A percentile compares a stretch with the other conserved stretches of the same genome.
Evolutionary conservation across 225 moss, liverwort and hornwort genomes (phyloP).

Genomic region (Rhytidiadelphus loreus): DNA sequence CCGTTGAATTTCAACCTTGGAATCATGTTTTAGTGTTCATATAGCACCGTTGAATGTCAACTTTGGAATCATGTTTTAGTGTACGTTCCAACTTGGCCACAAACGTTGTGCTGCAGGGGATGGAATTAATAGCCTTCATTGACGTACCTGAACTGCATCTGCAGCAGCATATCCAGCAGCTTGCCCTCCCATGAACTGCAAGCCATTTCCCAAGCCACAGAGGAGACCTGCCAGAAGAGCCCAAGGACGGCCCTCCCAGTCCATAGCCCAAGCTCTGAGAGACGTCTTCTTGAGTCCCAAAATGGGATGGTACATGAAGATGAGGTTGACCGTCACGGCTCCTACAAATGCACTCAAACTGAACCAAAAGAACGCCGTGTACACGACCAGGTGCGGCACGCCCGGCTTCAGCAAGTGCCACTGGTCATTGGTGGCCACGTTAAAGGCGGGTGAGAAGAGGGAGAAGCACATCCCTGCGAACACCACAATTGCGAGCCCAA

Average conservation of each 20-base stretch:
- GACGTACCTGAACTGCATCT: conserved; percentile 80
- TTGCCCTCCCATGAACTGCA: conserved; percentile 98
- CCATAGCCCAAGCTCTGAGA: conserved; percentile 32
- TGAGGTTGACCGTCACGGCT: conserved; percentile 45
- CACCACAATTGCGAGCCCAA: conserved; percentile 69
- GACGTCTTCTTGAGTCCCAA: conserved; percentile 54
- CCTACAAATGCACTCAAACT: conserved; percentile 62
- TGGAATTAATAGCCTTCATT: neutral
- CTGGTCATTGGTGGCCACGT: conserved; percentile 88
- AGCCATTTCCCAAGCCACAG: conserved; percentile 80
- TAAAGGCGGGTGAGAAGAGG: conserved; percentile 91
- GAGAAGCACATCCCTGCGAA: conserved; percentile 80
- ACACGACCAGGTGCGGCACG: conserved; percentile 87
- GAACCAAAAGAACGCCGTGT: conserved; percentile 93
- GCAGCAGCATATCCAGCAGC: conserved; percentile 96
- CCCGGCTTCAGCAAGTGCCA: conserved; percentile 65
- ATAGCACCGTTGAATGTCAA: too few relatives aligned
- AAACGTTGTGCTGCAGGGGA: neutral
- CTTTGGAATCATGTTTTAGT: too few relatives aligned
- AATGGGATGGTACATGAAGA: conserved; percentile 69
- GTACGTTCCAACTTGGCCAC: too few relatives aligned
- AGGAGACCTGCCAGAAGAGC: conserved; percentile 63
- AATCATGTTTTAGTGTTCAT: too few relatives aligned
- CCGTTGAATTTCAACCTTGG: too few relatives aligned
- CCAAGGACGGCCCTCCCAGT: conserved; percentile 65